phyloP scores from a whole-genome alignment of 495 filamentous ascomycete species.

The Ascodesmis nigricans region DNA sequence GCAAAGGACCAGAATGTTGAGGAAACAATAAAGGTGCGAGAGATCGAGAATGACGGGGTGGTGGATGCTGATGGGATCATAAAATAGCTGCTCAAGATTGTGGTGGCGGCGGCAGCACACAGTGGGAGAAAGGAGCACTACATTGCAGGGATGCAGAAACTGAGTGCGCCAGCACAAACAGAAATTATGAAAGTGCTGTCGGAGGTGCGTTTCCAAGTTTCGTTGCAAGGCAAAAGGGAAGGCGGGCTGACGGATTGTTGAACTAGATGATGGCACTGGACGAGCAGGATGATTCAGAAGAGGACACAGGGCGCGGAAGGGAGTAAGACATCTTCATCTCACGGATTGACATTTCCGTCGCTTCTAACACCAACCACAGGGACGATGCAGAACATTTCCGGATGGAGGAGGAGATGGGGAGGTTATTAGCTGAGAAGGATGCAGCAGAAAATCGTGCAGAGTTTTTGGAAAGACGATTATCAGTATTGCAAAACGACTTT shows the following conservation, averaged over 20 bases:
- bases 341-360: no score
- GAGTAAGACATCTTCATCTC: no score
- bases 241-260: not conserved
- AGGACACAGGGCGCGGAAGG: no score
- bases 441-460: constrained; percentile 16
- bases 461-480: constrained; percentile 10
- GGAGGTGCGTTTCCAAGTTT: constrained; percentile 10
- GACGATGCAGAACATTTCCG: constrained; percentile 9
- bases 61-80: not conserved
- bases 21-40: constrained; percentile 18
- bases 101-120: constrained; percentile 21
- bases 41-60: not conserved
- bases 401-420: constrained; percentile 22
- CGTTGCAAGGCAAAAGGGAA: not conserved
- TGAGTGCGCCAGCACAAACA: constrained; percentile 18
- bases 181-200: constrained; percentile 21
- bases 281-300: constrained; percentile 1
- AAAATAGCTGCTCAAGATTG: constrained; percentile 19
- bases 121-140: constrained; percentile 21
- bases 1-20: constrained; percentile 20
- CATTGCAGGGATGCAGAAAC: constrained; percentile 17
- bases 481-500: constrained; percentile 14
- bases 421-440: constrained; percentile 19
- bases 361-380: no score
- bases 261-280: constrained; percentile 15